phyloP scores from a whole-genome alignment of 1,284 basidiomycete genomes.

The Trametes pubescens region DNA sequence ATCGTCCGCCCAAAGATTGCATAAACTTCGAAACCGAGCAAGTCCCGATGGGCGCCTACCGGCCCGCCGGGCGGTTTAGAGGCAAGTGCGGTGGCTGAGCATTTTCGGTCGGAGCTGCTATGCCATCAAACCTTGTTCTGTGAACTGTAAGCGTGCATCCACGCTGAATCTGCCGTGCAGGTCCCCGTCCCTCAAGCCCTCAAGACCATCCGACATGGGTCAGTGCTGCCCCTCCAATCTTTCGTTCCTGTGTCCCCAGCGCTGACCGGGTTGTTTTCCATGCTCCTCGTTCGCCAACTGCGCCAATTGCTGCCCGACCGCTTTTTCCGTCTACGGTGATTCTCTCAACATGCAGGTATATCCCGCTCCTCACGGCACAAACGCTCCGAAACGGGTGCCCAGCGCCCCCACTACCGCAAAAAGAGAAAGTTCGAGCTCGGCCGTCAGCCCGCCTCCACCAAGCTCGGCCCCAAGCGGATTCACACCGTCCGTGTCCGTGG shows the following conservation, averaged over 20 bases:
- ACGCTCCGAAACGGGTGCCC: slow-evolving; percentile 91
- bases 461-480: slow-evolving; percentile 92
- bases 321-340: slow-evolving; percentile 12
- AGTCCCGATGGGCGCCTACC: background rate
- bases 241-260: background rate
- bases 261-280: slow-evolving; percentile 15
- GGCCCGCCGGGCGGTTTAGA: background rate
- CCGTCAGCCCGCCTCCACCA: slow-evolving; percentile 95
- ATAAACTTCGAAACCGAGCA: background rate
- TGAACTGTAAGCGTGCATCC: slow-evolving; percentile 44
- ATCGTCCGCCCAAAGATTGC: background rate
- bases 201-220: slow-evolving; percentile 50
- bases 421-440: slow-evolving; percentile 99
- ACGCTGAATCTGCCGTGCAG: slow-evolving; percentile 37
- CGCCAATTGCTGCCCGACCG: background rate
- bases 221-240: slow-evolving; percentile 37
- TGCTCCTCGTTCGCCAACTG: slow-evolving; percentile 1
- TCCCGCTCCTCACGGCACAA: slow-evolving; percentile 95
- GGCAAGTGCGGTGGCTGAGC: slow-evolving; percentile 22
- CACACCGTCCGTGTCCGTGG: slow-evolving; percentile 94
- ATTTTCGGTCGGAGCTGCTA: slow-evolving; percentile 36
- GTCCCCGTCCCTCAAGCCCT: slow-evolving; percentile 43
- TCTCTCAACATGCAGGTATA: slow-evolving; percentile 70
- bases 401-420: slow-evolving; percentile 96
- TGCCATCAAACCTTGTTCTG: slow-evolving; percentile 40